Percentiles rank a stretch among this genome's conserved stretches.
phyloP scores from a whole-genome alignment of 768 basidiomycete species.

The Coprinopsis sp. region DNA sequence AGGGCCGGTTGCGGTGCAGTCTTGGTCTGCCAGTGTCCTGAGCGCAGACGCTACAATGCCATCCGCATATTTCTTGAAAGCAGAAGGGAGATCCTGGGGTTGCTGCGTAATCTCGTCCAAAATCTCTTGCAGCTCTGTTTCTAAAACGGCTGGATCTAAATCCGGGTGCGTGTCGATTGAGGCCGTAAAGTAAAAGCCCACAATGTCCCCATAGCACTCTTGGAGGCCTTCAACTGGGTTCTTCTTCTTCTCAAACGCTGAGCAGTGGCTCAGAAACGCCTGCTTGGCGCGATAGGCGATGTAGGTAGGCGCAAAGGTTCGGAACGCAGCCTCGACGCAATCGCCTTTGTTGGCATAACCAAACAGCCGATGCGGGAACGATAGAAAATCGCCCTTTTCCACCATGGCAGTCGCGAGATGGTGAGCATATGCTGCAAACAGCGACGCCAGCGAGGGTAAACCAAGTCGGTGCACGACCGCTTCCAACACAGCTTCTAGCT shows the following conservation, averaged over 20 bases:
- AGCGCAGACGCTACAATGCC: conserved; percentile 55
- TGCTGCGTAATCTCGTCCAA: conserved; percentile 8
- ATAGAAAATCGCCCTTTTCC: conserved; percentile 46
- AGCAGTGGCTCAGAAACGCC: conserved; percentile 61
- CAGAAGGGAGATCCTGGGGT: conserved; percentile 14
- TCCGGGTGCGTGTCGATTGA: conserved; percentile 33
- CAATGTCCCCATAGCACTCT: conserved; percentile 64
- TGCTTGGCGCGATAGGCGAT: conserved; percentile 41
- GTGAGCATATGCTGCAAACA: conserved; percentile 77
- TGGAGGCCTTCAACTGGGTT: conserved; percentile 45
- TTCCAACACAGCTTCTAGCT: conserved; percentile 48
- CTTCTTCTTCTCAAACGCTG: conserved; percentile 48
- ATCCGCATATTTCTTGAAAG: conserved; percentile 41
- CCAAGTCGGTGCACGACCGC: conserved; percentile 68
- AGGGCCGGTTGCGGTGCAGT: conserved; percentile 46
- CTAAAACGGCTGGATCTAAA: conserved; percentile 7
- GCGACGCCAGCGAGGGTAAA: conserved; percentile 47
- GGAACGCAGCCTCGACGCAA: conserved; percentile 65
- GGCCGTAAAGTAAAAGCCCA: conserved; percentile 56
- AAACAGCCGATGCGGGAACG: conserved; percentile 66
- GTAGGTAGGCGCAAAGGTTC: conserved; percentile 61
- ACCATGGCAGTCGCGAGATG: conserved; percentile 71
- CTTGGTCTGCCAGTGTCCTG: conserved; percentile 63
- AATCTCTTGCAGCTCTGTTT: conserved; percentile 6
- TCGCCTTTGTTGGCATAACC: conserved; percentile 69